These are phyloP conservation scores for Chlorella ohadii DNA, from an alignment of 139 green algal species.

Conservation along the genomic window DNA sequence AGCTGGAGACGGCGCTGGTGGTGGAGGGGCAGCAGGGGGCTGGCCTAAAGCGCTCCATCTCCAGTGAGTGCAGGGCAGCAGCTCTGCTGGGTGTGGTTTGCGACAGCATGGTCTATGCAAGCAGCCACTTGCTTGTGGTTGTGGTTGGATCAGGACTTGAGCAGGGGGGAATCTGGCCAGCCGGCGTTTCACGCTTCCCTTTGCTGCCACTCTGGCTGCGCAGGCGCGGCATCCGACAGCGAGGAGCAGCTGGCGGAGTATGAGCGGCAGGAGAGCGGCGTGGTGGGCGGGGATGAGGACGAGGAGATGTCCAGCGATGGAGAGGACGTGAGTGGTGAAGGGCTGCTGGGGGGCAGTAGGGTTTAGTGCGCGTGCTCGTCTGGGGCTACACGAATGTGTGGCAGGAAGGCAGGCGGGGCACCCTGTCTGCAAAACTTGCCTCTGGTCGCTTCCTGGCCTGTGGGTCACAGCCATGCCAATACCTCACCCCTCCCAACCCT, in stretches of 20 bases:
- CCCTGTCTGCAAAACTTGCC: no score
- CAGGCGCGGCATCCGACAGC: slow-evolving; percentile 17
- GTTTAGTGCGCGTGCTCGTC: no score
- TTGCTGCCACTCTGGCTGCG: neutral
- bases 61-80: neutral
- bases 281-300: neutral
- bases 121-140: no score
- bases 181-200: neutral
- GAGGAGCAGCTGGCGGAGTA: slow-evolving; percentile 20
- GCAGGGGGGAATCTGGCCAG: neutral
- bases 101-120: no score
- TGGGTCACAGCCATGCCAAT: no score
- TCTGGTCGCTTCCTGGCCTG: no score
- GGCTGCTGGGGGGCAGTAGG: neutral
- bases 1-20: slow-evolving; percentile 71
- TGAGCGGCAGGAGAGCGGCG: slow-evolving; percentile 7
- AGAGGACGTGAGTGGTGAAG: neutral
- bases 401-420: no score
- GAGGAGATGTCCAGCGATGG: slow-evolving; percentile 13
- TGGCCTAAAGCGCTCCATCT: neutral
- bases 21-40: slow-evolving; percentile 51
- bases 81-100: no score
- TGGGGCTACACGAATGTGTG: no score
- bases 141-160: neutral
- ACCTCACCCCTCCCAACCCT: neutral